Conservation (phyloP, 192 early-diverging fungal genomes). For the Linnemannia elongata region DNA sequence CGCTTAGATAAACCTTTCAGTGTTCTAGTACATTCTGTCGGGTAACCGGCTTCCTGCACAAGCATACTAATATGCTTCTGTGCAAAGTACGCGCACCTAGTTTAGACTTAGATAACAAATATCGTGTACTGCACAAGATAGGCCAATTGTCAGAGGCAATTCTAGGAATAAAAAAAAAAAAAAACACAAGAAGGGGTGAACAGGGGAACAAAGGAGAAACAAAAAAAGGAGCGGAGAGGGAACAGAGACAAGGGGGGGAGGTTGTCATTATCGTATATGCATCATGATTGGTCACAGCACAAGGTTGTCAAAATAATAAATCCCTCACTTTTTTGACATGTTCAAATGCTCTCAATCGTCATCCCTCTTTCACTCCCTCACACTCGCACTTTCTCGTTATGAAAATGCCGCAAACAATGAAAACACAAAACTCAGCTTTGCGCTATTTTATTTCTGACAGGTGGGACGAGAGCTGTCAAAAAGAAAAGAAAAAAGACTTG, state of each 20-base stretch:
- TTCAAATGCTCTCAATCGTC: no score
- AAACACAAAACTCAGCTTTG: not conserved
- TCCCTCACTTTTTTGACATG: not conserved
- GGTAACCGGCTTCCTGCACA: no score
- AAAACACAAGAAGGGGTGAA: no score
- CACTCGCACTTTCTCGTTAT: not conserved
- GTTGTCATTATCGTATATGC: not conserved
- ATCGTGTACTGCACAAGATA: no score
- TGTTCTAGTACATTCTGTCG: no score
- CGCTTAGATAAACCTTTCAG: no score
- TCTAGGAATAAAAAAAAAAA: no score
- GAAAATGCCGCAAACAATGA: conserved; percentile 6
- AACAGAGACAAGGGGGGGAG: not conserved
- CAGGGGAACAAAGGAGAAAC: not conserved
- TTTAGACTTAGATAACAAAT: no score
- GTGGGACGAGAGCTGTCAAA: not conserved
- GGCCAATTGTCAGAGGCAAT: no score
- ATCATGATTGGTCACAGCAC: not conserved
- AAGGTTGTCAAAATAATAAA: not conserved
- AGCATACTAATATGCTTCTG: no score
- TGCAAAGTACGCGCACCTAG: no score
- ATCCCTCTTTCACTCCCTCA: no score
- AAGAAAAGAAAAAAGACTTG: not conserved
- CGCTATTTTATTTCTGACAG: conserved; percentile 8
- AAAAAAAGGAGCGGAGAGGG: not conserved